Evolutionary conservation across 441 rosid species (phyloP), one percentile per base, ranked within the genome.

Genomic region (Croton setiger): DNA sequence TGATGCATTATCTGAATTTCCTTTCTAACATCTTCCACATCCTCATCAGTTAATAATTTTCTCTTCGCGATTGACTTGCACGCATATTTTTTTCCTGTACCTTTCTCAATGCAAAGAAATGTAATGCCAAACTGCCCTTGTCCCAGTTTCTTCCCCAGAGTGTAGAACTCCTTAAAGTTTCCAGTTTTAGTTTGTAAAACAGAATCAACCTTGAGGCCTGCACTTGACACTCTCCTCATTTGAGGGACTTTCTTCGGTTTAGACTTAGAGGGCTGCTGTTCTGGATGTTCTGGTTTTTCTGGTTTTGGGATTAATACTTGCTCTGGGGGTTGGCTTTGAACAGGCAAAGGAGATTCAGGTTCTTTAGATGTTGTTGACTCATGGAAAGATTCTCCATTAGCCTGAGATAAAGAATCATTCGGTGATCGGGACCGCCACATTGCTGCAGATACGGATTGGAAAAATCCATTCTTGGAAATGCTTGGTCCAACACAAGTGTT

Each of bases 1-100:
- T 93, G 98, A 77, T 93, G 94, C 98, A 93, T 91, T 78, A 93
- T 93, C 80, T 91, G 96, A 77, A 93, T 88, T 76, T 93, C 98
- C 69, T 97, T 85, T 68, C 97, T 81, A 47, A 91, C 98, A 78
- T 93, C 98, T 80, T 91, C 94, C 14, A 93, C 97, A 60, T 91
- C 98, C 52, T 93, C 98, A 59, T 88, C 90, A 0, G 88, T 85
- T 67, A 91, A 51, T 82, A 93, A 78, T 81, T 93, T 93, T 83
- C 98, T 83, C 85, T 91, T 93, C 1, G 98, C 93, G 33, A 93
- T 93, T 5, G 97, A 91, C 81, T 93, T 93, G 84, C 97, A 93
- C 0, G 98, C 98, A 54, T 74, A 93, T 64, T 87, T 81, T 41
- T 81, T 84, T 10, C 87, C 83, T 0, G 92, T 88, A 2, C 72